Evolutionary conservation across 1,284 basidiomycete genomes (phyloP).

Genomic region (Puccinia triticina): DNA sequence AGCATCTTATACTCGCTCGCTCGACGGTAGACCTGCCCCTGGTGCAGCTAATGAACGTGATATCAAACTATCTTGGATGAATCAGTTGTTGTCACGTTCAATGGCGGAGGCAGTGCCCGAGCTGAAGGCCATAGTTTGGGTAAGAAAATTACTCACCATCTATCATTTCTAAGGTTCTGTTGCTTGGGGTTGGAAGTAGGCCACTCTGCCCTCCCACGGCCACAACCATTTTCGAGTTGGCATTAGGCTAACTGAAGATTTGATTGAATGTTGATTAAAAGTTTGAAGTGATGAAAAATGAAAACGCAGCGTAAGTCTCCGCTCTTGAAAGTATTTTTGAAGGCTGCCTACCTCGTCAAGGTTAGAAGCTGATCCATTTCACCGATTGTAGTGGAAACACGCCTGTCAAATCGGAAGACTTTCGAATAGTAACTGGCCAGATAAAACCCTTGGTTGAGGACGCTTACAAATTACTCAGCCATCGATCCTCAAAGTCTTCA

Average conservation of each 20-base stretch:
- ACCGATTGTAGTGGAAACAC: conserved; percentile 30
- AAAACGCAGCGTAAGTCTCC: conserved; percentile 40
- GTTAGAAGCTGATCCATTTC: not conserved
- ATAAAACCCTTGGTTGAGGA: conserved; percentile 9
- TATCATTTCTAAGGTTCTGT: not conserved
- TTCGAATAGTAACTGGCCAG: conserved; percentile 20
- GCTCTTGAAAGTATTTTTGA: not conserved
- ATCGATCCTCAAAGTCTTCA: conserved; percentile 26
- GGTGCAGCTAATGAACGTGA: conserved; percentile 31
- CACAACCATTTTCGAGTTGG: not conserved
- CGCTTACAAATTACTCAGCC: conserved; percentile 15
- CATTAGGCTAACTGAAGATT: not conserved
- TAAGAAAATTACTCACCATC: not conserved
- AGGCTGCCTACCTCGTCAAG: too few relatives aligned
- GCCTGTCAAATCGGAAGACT: conserved; percentile 45
- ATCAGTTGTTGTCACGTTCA: conserved; percentile 14
- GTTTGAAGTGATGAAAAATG: conserved; percentile 47
- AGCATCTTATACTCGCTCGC: conserved; percentile 34
- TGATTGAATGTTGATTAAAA: not conserved
- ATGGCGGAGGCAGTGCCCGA: conserved; percentile 38
- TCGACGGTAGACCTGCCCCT: conserved; percentile 1
- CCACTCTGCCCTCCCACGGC: not conserved
- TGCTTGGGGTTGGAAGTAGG: not conserved
- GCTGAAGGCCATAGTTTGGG: conserved; percentile 43
- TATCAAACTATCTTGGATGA: conserved; percentile 38